A percentile compares a stretch with the other conserved stretches of the same genome.
These are phyloP conservation scores for Pestalotiopsis fici DNA, from an alignment of 2,329 filamentous ascomycete species.

Conservation along the genomic window DNA sequence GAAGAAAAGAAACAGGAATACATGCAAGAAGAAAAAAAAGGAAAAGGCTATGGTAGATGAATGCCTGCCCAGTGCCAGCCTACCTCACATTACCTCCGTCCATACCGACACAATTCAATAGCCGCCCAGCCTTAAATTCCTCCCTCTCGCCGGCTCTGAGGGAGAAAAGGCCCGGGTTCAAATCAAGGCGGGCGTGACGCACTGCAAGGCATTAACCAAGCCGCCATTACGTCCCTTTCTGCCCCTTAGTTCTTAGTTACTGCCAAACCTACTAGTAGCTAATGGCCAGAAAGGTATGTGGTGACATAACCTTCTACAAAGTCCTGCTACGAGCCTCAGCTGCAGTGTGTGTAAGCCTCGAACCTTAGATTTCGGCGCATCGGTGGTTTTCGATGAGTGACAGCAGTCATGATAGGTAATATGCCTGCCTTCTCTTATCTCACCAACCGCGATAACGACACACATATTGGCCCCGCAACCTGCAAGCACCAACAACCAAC, in stretches of 20 bases:
- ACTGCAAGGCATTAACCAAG: neutral
- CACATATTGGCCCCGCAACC: too few relatives aligned
- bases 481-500: too few relatives aligned
- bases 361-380: neutral
- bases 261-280: neutral
- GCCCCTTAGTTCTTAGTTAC: neutral
- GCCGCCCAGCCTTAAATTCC: neutral
- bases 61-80: too few relatives aligned
- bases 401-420: too few relatives aligned
- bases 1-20: neutral
- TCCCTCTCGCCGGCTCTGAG: neutral
- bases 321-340: neutral
- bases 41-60: neutral
- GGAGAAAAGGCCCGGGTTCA: neutral
- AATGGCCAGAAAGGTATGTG: too few relatives aligned
- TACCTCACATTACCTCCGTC: too few relatives aligned
- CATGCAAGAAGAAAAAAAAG: neutral
- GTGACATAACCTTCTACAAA: neutral
- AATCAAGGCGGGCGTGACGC: neutral
- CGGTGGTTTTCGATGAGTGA: neutral
- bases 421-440: too few relatives aligned
- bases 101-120: neutral
- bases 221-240: neutral
- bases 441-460: too few relatives aligned
- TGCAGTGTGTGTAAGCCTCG: neutral